Evolutionary conservation across 2,329 filamentous ascomycete genomes (phyloP).

Genomic region (Apiospora koreana): DNA sequence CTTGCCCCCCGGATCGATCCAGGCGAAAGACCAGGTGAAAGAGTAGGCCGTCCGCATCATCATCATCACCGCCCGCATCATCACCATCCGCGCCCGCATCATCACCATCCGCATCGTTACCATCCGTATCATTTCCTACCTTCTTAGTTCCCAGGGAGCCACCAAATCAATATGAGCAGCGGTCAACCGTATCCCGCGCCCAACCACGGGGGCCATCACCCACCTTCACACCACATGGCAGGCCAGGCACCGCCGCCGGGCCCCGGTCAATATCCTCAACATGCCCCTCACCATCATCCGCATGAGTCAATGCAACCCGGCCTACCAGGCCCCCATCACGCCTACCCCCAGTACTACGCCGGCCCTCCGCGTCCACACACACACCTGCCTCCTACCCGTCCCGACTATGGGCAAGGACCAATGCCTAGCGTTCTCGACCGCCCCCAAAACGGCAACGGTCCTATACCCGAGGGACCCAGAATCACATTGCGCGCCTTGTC

Average conservation of each 20-base stretch:
- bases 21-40: too few species aligned
- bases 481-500: neutral
- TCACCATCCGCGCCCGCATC: too few species aligned
- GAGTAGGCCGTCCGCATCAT: too few species aligned
- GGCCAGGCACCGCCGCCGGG: slow-evolving; percentile 3
- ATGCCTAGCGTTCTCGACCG: neutral
- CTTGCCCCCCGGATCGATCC: too few species aligned
- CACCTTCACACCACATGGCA: neutral
- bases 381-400: slow-evolving; percentile 1
- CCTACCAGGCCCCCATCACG: neutral
- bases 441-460: neutral
- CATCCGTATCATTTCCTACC: too few species aligned
- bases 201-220: neutral
- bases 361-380: neutral
- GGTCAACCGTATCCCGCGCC: neutral
- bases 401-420: neutral
- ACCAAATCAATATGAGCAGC: neutral
- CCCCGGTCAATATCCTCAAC: neutral
- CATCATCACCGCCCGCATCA: too few species aligned
- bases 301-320: neutral
- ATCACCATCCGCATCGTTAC: too few species aligned
- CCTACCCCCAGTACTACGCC: neutral
- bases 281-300: neutral
- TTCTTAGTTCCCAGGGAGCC: too few species aligned
- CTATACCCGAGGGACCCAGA: neutral